These are phyloP conservation scores for Phaffomyces opuntiae DNA, from an alignment of 805 yeast genomes.

Conservation along the genomic window DNA sequence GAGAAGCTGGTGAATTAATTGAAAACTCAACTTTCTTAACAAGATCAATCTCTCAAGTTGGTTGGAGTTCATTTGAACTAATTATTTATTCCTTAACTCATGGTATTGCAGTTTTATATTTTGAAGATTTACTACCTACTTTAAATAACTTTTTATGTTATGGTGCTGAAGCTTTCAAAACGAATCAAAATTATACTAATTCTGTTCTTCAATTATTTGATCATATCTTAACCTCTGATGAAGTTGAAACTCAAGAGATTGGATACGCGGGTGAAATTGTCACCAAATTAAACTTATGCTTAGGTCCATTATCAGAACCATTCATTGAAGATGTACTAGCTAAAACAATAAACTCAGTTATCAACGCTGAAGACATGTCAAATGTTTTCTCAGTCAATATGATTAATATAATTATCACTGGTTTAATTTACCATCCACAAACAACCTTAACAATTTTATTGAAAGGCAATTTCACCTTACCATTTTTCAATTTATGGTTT, in stretches of 20 bases:
- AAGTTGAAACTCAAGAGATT: constrained; percentile 50
- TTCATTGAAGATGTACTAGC: constrained; percentile 37
- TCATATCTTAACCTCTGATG: constrained; percentile 34
- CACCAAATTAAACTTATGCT: constrained; percentile 53
- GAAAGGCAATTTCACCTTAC: constrained; percentile 35
- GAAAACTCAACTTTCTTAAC: constrained; percentile 58
- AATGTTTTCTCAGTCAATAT: constrained; percentile 39
- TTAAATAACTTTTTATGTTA: constrained; percentile 67
- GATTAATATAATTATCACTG: constrained; percentile 55
- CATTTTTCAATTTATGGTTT: constrained; percentile 61
- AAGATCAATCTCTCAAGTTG: constrained; percentile 53
- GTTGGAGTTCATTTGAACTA: constrained; percentile 67
- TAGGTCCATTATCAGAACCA: constrained; percentile 38
- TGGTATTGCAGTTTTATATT: constrained; percentile 53
- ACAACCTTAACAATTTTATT: constrained; percentile 45
- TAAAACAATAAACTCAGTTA: constrained; percentile 34
- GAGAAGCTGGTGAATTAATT: constrained; percentile 72
- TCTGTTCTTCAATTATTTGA: constrained; percentile 45
- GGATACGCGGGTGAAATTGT: constrained; percentile 54
- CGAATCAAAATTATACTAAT: constrained; percentile 39
- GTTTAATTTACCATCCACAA: constrained; percentile 54
- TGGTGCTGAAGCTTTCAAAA: constrained; percentile 43
- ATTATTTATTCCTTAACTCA: constrained; percentile 33
- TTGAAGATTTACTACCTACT: constrained; percentile 72
- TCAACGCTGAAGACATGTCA: constrained; percentile 18